phyloP scores from a whole-genome alignment of 495 filamentous ascomycete genomes.

The Parachaetomium inaequale region DNA sequence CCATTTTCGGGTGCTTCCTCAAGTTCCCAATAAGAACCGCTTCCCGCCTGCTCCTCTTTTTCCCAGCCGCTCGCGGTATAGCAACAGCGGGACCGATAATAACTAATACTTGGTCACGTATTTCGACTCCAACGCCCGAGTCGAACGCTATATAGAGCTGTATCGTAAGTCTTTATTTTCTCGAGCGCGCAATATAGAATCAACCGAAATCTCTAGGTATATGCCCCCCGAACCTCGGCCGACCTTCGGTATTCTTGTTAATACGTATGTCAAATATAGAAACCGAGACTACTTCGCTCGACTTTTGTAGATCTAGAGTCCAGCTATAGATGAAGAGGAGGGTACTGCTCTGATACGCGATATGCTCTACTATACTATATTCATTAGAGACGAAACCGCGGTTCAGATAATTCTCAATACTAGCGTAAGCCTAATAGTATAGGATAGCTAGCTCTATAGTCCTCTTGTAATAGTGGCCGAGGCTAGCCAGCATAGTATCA shows the following conservation, averaged over 20 bases:
- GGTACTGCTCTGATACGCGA: background rate
- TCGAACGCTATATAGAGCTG: background rate
- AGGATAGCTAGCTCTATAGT: background rate
- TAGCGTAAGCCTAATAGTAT: slow-evolving; percentile 3
- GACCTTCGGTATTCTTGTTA: background rate
- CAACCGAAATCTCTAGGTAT: background rate
- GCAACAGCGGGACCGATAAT: background rate
- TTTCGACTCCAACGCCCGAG: background rate
- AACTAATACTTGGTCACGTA: background rate
- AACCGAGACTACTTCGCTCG: slow-evolving; percentile 3
- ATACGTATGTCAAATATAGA: background rate
- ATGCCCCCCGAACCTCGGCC: background rate
- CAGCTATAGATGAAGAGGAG: background rate
- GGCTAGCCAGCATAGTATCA: background rate
- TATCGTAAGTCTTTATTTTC: background rate
- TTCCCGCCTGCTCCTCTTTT: too few relatives aligned
- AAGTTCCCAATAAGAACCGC: too few relatives aligned
- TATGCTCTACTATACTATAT: background rate
- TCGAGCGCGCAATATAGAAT: background rate
- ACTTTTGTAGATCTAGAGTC: background rate
- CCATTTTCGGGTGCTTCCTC: too few relatives aligned
- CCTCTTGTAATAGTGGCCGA: background rate
- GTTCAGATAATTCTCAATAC: slow-evolving; percentile 4
- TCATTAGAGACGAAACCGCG: slow-evolving; percentile 1
- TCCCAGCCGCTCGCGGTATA: too few relatives aligned